These are phyloP conservation scores for Fusarium euwallaceae DNA, from an alignment of 2,329 filamentous ascomycete genomes.

Conservation along the genomic window DNA sequence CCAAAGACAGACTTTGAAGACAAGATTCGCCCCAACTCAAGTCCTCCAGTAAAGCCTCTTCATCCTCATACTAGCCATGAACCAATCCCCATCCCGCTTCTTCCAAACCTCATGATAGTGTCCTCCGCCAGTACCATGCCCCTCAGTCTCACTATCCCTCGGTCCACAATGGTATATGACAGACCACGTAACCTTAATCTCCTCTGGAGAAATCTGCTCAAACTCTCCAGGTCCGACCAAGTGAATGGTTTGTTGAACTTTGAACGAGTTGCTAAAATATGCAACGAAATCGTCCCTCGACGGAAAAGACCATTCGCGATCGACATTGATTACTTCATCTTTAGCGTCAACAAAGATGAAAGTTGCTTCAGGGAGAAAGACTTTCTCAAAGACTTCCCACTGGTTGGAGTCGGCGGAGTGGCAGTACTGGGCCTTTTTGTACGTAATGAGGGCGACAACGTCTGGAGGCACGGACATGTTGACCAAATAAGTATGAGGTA, in stretches of 20 bases:
- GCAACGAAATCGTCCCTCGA: neutral
- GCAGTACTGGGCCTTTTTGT: slow-evolving; percentile 35
- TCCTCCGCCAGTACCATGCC: slow-evolving; percentile 15
- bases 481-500: neutral
- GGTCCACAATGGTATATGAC: slow-evolving; percentile 21
- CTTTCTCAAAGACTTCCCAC: slow-evolving; percentile 18
- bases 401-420: slow-evolving; percentile 24
- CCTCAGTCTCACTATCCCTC: neutral
- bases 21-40: neutral
- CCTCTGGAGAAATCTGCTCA: neutral
- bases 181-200: slow-evolving; percentile 21
- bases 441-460: slow-evolving; percentile 9
- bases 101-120: slow-evolving; percentile 34
- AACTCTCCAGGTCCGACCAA: slow-evolving; percentile 19
- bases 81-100: slow-evolving; percentile 29
- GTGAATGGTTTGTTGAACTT: slow-evolving; percentile 24
- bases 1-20: too few relatives aligned
- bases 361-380: slow-evolving; percentile 19
- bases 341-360: slow-evolving; percentile 13
- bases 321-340: neutral
- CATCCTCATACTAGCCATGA: slow-evolving; percentile 27
- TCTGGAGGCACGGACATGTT: slow-evolving; percentile 11
- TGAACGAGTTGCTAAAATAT: slow-evolving; percentile 18
- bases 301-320: neutral
- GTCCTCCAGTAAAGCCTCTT: slow-evolving; percentile 34